A percentile compares a stretch with the other conserved stretches of the same genome.
phyloP scores from a whole-genome alignment of 257 asterid species.

The Solanum commersonii region DNA sequence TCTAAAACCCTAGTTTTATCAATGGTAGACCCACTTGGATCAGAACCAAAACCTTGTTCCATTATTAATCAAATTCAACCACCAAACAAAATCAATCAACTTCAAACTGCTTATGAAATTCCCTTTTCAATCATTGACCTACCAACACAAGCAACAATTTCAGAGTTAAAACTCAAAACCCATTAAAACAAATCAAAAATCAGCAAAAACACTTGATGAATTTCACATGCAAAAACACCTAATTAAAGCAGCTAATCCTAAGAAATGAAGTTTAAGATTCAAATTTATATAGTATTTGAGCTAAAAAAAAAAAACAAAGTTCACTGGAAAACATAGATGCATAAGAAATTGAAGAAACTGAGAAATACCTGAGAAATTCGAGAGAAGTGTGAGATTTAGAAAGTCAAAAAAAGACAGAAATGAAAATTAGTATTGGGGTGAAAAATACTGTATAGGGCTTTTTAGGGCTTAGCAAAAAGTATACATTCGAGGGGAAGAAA shows the following conservation, averaged over 20 bases:
- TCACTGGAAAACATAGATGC: background rate
- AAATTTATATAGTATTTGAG: background rate
- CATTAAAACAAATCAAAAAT: background rate
- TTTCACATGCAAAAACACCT: background rate
- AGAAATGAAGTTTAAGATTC: background rate
- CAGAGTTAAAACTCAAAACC: background rate
- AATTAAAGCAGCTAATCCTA: background rate
- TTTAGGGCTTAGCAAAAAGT: background rate
- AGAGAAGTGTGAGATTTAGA: background rate
- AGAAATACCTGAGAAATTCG: background rate
- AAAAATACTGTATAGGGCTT: background rate
- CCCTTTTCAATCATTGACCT: background rate
- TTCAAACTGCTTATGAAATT: background rate
- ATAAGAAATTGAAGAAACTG: background rate
- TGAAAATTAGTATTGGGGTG: too few species aligned
- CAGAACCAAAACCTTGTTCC: conserved; percentile 56
- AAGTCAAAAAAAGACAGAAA: background rate
- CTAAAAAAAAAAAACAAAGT: background rate
- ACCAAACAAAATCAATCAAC: background rate
- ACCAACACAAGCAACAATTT: background rate
- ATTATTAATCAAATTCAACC: conserved; percentile 13
- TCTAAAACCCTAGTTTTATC: conserved; percentile 77
- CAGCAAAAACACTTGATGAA: background rate
- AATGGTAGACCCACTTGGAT: conserved; percentile 12
- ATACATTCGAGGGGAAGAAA: background rate